Evolutionary conservation across 305 asterid species (phyloP), one percentile per base, ranked within the genome.

Genomic region (Andrographis paniculata): DNA sequence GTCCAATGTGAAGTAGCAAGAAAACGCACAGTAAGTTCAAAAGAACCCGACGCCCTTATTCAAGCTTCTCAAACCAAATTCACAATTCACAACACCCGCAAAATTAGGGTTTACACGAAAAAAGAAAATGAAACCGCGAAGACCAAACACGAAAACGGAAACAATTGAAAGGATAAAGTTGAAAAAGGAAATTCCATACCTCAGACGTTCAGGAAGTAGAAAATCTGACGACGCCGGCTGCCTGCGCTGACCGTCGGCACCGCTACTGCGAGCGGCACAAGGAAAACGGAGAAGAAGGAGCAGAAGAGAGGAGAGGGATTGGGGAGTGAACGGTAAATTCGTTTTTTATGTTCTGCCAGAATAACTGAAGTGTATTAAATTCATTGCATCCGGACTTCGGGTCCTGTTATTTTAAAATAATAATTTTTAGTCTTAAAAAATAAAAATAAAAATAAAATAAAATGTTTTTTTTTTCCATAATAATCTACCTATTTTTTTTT

Each of bases 1-100:
- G 62, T 56, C 55, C 55, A 62, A 33, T 46, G 20, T 28, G 30
- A 41, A 30, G n/a, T n/a, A n/a, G n/a, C n/a, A n/a, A 46, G 44
- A 38, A 40, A 62, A 48, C 15, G 14, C 36, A 42, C 30, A 38
- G 15, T 2, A 12, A 48, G 16, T n/a, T n/a, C n/a, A n/a, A n/a
- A n/a, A n/a, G n/a, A n/a, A n/a, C n/a, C n/a, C n/a, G n/a, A n/a
- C n/a, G n/a, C n/a, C n/a, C n/a, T n/a, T 28, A 9, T 6, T 6
- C 33, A 28, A 28, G 2, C 11, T 12, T 6, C 33, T 28, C 33
- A 28, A n/a, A 28, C 9, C 10, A 28, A 28, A 6, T 6, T 6
- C 33, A 2, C 7, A 28, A 28, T 1, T 28, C 6, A 28, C 7
- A 28, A 28, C 7, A 28, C 7, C 33, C 2, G 9, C 33, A 28